Evolutionary conservation across 202 grass and related monocot species (phyloP).

Genomic region (Saccharum hybrid): DNA sequence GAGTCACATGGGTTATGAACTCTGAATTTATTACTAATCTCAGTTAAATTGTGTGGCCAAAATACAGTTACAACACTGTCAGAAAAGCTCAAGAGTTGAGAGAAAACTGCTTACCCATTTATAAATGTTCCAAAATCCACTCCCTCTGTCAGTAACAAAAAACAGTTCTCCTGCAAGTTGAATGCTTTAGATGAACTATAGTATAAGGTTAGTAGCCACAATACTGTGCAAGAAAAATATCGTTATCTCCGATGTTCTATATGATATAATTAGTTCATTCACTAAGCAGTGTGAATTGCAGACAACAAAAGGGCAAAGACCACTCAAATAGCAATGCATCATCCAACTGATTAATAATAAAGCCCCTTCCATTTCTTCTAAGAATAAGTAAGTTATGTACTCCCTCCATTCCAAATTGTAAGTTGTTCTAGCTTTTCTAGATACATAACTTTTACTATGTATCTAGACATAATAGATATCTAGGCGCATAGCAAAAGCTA

Average conservation of each 20-base stretch:
- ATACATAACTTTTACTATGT: too few relatives aligned
- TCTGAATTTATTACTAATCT: conserved; percentile 30
- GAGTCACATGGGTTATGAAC: neutral
- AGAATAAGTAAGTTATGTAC: neutral
- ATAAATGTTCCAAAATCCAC: conserved; percentile 94
- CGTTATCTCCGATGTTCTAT: neutral
- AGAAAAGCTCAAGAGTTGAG: conserved; percentile 14
- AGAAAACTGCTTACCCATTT: conserved; percentile 76
- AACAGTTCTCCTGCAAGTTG: conserved; percentile 78
- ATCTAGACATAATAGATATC: too few relatives aligned
- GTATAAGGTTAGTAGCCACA: neutral
- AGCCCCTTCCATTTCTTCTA: neutral
- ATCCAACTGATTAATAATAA: neutral
- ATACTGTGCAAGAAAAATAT: neutral
- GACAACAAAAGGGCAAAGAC: conserved; percentile 15
- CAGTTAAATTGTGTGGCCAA: conserved; percentile 18
- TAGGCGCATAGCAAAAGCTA: too few relatives aligned
- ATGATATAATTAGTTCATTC: conserved; percentile 20
- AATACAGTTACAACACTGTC: neutral
- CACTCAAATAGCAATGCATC: conserved; percentile 22
- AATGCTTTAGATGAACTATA: conserved; percentile 35
- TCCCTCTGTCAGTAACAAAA: conserved; percentile 84
- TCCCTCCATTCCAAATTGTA: neutral
- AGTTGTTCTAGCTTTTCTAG: too few relatives aligned
- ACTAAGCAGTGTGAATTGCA: conserved; percentile 27